phyloP scores from a whole-genome alignment of 768 basidiomycete genomes.

The Phylloporus scabripes region DNA sequence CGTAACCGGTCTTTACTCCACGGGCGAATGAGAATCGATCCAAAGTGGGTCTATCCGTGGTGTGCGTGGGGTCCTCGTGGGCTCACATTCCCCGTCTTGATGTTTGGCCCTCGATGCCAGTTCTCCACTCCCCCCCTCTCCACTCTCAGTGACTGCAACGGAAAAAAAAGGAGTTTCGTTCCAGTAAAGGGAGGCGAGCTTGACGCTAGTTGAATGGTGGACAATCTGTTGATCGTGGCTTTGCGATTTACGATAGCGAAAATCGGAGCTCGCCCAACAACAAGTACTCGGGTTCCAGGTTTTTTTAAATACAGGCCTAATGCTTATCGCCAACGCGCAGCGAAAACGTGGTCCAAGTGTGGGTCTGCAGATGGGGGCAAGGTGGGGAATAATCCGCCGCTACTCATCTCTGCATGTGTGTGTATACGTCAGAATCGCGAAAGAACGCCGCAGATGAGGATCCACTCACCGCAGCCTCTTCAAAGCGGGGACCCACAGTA shows the following conservation, averaged over 20 bases:
- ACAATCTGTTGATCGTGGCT: neutral
- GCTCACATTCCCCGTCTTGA: neutral
- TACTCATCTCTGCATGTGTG: neutral
- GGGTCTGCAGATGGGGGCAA: neutral
- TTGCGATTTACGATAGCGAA: neutral
- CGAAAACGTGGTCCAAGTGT: neutral
- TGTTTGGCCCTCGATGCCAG: neutral
- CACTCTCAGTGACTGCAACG: neutral
- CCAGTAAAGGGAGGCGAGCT: neutral
- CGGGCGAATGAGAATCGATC: conserved; percentile 39
- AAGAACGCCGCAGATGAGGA: neutral
- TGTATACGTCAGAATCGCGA: neutral
- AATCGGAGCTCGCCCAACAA: neutral
- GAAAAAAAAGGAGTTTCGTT: neutral
- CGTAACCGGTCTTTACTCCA: conserved; percentile 45
- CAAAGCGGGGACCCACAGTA: neutral
- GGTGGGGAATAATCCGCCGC: neutral
- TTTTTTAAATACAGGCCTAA: neutral
- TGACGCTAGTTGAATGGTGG: neutral
- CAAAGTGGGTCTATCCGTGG: conserved; percentile 44
- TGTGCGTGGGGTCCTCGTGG: conserved; percentile 3
- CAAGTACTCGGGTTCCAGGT: neutral
- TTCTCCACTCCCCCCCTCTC: neutral
- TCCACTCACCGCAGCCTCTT: conserved; percentile 2
- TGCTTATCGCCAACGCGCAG: conserved; percentile 8